Conservation (phyloP, 2,329 filamentous ascomycete genomes). For the Raffaelea arxii region DNA sequence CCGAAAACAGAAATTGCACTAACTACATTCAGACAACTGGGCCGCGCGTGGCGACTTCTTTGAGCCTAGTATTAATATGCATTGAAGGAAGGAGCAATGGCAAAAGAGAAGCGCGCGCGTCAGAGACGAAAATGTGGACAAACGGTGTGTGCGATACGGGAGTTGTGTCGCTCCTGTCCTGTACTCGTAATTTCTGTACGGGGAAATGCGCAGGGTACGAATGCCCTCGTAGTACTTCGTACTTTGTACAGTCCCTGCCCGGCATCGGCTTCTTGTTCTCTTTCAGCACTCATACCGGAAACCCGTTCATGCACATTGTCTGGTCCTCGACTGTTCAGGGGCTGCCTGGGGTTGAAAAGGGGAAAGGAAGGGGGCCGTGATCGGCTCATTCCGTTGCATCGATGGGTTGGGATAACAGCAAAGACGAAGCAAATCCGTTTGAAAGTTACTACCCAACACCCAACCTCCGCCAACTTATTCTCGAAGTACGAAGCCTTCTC, state of each 20-base stretch:
- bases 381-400: neutral
- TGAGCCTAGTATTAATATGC: conserved; percentile 2
- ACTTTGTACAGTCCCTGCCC: no score
- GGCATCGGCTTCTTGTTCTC: no score
- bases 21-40: conserved; percentile 5
- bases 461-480: no score
- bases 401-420: neutral
- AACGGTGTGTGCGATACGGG: neutral
- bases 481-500: no score
- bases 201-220: no score
- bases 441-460: no score
- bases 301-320: neutral
- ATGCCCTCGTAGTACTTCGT: no score
- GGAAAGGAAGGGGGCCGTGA: neutral
- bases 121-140: no score
- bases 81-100: no score
- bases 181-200: no score
- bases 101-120: no score
- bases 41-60: conserved; percentile 5
- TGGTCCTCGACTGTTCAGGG: neutral
- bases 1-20: neutral
- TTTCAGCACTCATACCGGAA: neutral
- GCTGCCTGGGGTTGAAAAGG: neutral
- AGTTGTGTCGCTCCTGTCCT: no score
- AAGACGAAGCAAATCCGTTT: neutral